Base-by-base conservation (phyloP, 2,329 filamentous ascomycete genomes). In the Arachnopeziza araneosa region DNA sequence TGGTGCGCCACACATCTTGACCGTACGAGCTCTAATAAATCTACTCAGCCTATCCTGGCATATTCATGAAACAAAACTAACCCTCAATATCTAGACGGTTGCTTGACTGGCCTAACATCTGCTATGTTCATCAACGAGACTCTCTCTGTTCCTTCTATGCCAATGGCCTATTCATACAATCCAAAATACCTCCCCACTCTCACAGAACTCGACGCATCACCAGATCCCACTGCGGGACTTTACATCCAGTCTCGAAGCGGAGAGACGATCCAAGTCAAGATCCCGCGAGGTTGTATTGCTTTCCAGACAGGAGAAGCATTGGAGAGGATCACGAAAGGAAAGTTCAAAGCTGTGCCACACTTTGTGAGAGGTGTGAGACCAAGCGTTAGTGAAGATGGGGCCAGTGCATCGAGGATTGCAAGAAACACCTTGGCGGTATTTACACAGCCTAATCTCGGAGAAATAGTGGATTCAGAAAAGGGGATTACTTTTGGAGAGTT, bases 241-340 rank as follows among this genome's bases (percentile, higher is more conserved):
- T 98, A 97, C 78, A 96, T 98, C 76, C 89, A 89, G 73, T 93
- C 92, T 30, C 87, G 95, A 52, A 84, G 86, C 0, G 92, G 91
- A 1, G 79, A 88, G 61, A 88, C 90, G 1, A 88, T 93, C n/a
- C 95, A 98, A 75, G 91, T 98, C 67, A 86, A 87, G 71, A 97
- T 99, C 65, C 95, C 93, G 1, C 82, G 87, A 50, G 92, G 96
- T 72, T 95, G 91, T 74, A 87, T 99, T 55, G 95, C 91, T 0
- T 99, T 99, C 73, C 93, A 99, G 79, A 99, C 93, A 0, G 95
- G 93, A 1, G 91, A 97, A 76, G 88, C 93, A 0, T 79, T 99
- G 55, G 89, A 98, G 76, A 81, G 91, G 60, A 97, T 99, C 72
- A 98, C 93, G 0, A 79, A 83, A n/a, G 95, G 95, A 10, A 86